Evolutionary conservation across 345 rosid genomes (phyloP).

Genomic region (Psidium guajava): DNA sequence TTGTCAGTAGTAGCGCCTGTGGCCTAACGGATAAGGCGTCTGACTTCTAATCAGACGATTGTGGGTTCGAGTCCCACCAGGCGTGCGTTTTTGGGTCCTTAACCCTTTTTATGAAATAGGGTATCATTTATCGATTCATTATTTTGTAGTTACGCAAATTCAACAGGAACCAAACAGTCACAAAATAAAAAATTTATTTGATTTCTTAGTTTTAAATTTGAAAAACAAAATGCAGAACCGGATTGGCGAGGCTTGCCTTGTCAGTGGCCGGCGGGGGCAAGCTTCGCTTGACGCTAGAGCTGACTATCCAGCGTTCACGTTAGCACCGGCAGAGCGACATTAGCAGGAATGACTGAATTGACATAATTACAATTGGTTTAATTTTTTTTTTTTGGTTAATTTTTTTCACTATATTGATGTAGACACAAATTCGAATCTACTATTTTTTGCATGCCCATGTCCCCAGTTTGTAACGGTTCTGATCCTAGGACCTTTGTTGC

Average conservation of each 20-base stretch:
- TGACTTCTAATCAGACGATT: conserved; percentile 38
- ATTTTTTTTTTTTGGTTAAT: too few species aligned
- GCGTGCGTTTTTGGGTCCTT: conserved; percentile 6
- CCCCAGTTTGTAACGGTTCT: not conserved
- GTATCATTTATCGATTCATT: not conserved
- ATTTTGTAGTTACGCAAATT: not conserved
- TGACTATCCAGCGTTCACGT: too few species aligned
- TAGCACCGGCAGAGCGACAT: too few species aligned
- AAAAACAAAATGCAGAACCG: not conserved
- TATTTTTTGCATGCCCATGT: not conserved
- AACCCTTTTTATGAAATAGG: not conserved
- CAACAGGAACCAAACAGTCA: not conserved
- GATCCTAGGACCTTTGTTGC: not conserved
- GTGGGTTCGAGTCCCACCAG: conserved; percentile 69
- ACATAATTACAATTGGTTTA: too few species aligned
- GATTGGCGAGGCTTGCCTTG: too few species aligned
- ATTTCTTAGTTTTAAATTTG: not conserved
- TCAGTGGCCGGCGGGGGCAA: too few species aligned
- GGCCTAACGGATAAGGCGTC: conserved; percentile 48
- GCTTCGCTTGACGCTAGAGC: too few species aligned
- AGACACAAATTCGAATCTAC: not conserved
- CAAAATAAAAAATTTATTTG: not conserved
- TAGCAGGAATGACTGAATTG: too few species aligned
- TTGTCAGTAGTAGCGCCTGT: conserved; percentile 19
- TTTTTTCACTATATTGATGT: not conserved